These are phyloP conservation scores for Diphasiastrum complanatum DNA, from an alignment of 83 land plant species.

Conservation along the genomic window DNA sequence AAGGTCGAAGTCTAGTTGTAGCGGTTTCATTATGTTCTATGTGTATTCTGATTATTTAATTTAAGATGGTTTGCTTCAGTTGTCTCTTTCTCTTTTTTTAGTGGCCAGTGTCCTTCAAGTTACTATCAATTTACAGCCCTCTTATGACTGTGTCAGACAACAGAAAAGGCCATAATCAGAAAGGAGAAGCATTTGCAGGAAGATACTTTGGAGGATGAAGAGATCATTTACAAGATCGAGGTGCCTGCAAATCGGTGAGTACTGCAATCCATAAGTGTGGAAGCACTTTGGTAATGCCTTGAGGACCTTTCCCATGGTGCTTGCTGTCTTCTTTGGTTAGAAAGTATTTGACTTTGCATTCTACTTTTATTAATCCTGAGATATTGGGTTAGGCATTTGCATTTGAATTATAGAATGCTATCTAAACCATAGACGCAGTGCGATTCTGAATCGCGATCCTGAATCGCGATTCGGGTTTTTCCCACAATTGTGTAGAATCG, in stretches of 20 bases:
- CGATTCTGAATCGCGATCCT: too few species aligned
- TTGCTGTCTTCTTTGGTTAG: background rate
- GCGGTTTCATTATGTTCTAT: too few species aligned
- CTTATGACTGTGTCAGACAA: slow-evolving; percentile 70
- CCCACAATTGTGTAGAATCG: too few species aligned
- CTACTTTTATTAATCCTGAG: too few species aligned
- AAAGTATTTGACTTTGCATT: background rate
- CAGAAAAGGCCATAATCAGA: slow-evolving; percentile 71
- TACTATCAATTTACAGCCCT: background rate
- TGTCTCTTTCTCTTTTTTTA: background rate
- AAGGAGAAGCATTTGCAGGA: slow-evolving; percentile 85
- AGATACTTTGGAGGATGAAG: slow-evolving; percentile 60
- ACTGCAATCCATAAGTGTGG: background rate
- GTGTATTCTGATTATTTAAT: background rate
- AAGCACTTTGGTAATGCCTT: background rate
- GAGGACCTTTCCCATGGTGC: too few species aligned
- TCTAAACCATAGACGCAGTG: too few species aligned
- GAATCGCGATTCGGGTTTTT: too few species aligned
- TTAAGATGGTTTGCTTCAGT: background rate
- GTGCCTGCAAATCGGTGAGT: slow-evolving; percentile 86
- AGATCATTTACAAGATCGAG: slow-evolving; percentile 87
- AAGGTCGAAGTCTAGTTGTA: too few species aligned
- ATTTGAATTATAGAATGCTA: too few species aligned
- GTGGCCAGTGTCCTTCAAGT: background rate
- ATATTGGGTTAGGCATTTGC: too few species aligned